Percentiles rank a stretch among this genome's conserved stretches.
Evolutionary conservation across 2,329 filamentous ascomycete species (phyloP).

Genomic region (Sclerotinia subarctica): DNA sequence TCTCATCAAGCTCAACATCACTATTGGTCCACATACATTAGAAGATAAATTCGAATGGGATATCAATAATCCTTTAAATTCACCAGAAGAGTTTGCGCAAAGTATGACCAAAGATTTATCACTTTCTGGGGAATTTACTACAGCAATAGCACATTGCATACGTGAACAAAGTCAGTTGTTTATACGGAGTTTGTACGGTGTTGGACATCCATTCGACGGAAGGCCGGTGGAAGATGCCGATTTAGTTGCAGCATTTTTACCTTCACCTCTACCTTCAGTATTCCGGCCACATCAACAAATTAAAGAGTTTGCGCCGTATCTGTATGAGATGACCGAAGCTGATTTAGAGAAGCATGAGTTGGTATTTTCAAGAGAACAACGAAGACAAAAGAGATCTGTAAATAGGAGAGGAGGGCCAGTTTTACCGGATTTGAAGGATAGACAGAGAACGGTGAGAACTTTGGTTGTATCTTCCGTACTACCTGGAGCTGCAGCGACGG

Average conservation of each 20-base stretch:
- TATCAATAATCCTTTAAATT: slow-evolving; percentile 91
- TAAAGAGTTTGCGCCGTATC: slow-evolving; percentile 88
- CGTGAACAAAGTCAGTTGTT: slow-evolving; percentile 94
- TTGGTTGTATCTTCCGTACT: slow-evolving; percentile 89
- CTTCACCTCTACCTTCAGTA: slow-evolving; percentile 75
- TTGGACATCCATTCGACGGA: slow-evolving; percentile 93
- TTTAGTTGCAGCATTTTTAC: slow-evolving; percentile 78
- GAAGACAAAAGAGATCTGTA: slow-evolving; percentile 90
- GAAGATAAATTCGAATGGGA: slow-evolving; percentile 99
- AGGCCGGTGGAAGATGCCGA: slow-evolving; percentile 90
- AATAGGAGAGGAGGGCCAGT: slow-evolving; percentile 90
- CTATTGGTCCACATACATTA: slow-evolving; percentile 88
- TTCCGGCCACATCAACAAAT: slow-evolving; percentile 90
- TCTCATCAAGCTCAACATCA: slow-evolving; percentile 93
- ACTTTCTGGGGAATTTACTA: slow-evolving; percentile 91
- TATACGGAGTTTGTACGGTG: slow-evolving; percentile 86
- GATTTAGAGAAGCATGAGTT: slow-evolving; percentile 89
- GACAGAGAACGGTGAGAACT: slow-evolving; percentile 88
- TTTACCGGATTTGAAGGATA: slow-evolving; percentile 92
- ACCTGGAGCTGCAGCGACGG: slow-evolving; percentile 73
- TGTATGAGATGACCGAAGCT: slow-evolving; percentile 89
- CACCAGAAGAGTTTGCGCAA: slow-evolving; percentile 87
- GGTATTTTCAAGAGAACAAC: slow-evolving; percentile 88
- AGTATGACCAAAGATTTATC: slow-evolving; percentile 88
- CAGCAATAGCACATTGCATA: slow-evolving; percentile 96